These are phyloP conservation scores for Pichia insulana DNA, from an alignment of 805 yeast species.

Conservation along the genomic window DNA sequence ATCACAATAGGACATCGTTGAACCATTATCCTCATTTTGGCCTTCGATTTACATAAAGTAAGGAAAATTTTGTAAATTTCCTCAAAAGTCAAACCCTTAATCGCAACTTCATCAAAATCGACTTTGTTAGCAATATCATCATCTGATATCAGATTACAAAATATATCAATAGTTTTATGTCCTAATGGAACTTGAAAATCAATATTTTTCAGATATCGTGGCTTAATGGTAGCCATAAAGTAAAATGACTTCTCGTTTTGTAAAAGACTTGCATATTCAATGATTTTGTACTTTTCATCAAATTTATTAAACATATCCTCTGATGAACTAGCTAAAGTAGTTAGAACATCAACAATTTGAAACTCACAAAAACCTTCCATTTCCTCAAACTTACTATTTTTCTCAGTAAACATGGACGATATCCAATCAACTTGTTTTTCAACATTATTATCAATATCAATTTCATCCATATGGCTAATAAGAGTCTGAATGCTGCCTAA, in stretches of 20 bases:
- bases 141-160: not conserved
- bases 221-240: not conserved
- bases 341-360: not conserved
- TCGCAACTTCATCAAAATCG: not conserved
- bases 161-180: not conserved
- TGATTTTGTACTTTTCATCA: not conserved
- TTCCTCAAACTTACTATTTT: not conserved
- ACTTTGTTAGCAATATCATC: conserved; percentile 1
- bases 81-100: not conserved
- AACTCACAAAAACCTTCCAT: not conserved
- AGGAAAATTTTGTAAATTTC: not conserved
- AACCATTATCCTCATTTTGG: not conserved
- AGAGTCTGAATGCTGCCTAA: not conserved
- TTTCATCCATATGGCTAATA: not conserved
- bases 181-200: not conserved
- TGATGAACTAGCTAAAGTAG: not conserved
- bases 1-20: not conserved
- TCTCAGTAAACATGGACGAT: not conserved
- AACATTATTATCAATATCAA: not conserved
- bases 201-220: not conserved
- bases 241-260: not conserved
- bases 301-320: not conserved
- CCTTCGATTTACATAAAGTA: not conserved
- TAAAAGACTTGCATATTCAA: not conserved
- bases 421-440: not conserved